A percentile compares a stretch with the other conserved stretches of the same genome.
Conservation (phyloP, 2,329 filamentous ascomycete genomes). For the Rosellinia necatrix region DNA sequence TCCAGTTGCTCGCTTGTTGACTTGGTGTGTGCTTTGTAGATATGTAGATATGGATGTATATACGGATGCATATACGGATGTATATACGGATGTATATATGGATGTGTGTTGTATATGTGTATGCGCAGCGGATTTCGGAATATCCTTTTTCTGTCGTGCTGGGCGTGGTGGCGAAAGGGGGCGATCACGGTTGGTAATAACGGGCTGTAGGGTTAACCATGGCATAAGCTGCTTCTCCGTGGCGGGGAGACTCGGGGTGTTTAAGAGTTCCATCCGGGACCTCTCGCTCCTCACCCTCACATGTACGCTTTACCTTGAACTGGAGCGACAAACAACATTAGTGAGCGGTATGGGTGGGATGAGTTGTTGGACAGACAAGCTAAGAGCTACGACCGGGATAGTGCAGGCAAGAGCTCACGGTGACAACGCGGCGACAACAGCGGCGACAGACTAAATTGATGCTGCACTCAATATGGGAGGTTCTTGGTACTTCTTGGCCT, state of each 20-base stretch:
- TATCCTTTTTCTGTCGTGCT: no score
- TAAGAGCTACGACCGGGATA: conserved; percentile 20
- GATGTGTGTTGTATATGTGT: no score
- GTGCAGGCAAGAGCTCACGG: no score
- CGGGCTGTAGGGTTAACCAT: neutral
- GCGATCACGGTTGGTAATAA: neutral
- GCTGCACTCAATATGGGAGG: conserved; percentile 2
- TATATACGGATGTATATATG: no score
- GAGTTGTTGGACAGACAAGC: conserved; percentile 13
- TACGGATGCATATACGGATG: no score
- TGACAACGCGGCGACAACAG: no score
- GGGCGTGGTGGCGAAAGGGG: conserved; percentile 4
- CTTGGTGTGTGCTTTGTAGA: no score
- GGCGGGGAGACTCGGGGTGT: conserved; percentile 21
- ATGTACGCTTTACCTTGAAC: neutral
- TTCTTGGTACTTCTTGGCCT: conserved; percentile 26
- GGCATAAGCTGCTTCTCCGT: neutral
- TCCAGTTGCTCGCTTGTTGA: neutral
- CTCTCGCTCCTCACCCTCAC: conserved; percentile 7
- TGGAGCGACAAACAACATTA: conserved; percentile 8
- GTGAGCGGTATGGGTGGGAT: conserved; percentile 27
- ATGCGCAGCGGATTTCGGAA: no score
- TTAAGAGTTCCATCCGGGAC: conserved; percentile 20
- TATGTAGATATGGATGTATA: no score
- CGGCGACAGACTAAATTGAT: no score